Percentiles rank a stretch among this genome's conserved stretches.
These are phyloP conservation scores for Cerioporus squamosus DNA, from an alignment of 1,284 basidiomycete genomes.

Conservation along the genomic window DNA sequence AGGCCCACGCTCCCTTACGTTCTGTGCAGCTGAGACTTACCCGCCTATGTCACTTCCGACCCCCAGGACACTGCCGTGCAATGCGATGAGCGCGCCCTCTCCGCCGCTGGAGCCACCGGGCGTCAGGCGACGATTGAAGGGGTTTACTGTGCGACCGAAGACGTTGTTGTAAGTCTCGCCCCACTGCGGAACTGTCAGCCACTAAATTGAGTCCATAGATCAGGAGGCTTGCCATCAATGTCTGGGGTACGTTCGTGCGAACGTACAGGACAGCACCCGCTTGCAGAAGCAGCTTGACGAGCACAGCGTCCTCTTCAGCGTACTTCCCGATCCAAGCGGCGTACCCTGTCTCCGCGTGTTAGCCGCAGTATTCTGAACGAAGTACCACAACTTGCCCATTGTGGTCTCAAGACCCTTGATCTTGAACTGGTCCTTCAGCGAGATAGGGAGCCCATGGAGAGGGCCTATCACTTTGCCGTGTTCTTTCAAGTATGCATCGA, in stretches of 20 bases:
- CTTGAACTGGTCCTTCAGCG: conserved; percentile 53
- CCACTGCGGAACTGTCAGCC: conserved; percentile 47
- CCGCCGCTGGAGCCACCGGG: conserved; percentile 68
- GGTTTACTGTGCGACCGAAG: conserved; percentile 75
- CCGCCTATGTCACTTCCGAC: conserved; percentile 77
- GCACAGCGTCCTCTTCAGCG: conserved; percentile 30
- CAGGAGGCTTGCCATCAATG: conserved; percentile 39
- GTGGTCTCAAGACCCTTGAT: conserved; percentile 61
- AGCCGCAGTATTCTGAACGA: conserved; percentile 9
- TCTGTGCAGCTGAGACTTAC: conserved; percentile 23
- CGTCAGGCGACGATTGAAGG: conserved; percentile 55
- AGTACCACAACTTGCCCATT: conserved; percentile 45
- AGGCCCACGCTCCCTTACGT: not conserved
- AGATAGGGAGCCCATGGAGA: conserved; percentile 54
- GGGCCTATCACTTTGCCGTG: conserved; percentile 47
- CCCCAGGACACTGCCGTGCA: conserved; percentile 64
- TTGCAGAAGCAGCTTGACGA: conserved; percentile 63
- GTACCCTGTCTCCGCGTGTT: conserved; percentile 30
- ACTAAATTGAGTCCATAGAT: not conserved
- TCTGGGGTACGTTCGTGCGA: conserved; percentile 74
- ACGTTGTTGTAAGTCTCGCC: conserved; percentile 64
- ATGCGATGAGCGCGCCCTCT: conserved; percentile 56
- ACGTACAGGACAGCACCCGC: conserved; percentile 73
- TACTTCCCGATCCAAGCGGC: conserved; percentile 31
- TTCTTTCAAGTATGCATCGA: conserved; percentile 44